Conservation (phyloP, 1,284 basidiomycete genomes). For the Irpex sp. region DNA sequence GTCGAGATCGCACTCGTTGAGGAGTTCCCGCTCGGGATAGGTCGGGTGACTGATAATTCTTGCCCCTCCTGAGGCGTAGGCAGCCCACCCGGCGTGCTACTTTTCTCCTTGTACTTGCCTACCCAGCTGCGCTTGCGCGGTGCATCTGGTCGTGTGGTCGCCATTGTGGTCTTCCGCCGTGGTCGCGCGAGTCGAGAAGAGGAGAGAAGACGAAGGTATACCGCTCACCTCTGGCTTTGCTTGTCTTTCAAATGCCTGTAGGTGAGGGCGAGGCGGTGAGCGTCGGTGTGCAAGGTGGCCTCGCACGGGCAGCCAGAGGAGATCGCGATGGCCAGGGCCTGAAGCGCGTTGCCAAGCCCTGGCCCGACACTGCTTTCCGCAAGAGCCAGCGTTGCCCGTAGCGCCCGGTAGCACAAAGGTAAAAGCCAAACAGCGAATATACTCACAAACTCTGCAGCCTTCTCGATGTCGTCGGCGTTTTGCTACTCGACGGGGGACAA, state of each 20-base stretch:
- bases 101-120: slow-evolving; percentile 27
- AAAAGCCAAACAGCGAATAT: neutral
- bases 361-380: neutral
- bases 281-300: neutral
- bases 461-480: slow-evolving; percentile 4
- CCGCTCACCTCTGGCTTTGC: slow-evolving; percentile 29
- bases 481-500: neutral
- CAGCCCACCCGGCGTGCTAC: slow-evolving; percentile 19
- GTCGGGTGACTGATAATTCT: slow-evolving; percentile 25
- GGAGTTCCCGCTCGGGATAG: slow-evolving; percentile 16
- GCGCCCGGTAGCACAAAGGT: neutral
- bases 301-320: slow-evolving; percentile 1
- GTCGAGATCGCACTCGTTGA: slow-evolving; percentile 13
- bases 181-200: slow-evolving; percentile 11
- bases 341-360: slow-evolving; percentile 9
- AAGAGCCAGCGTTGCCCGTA: neutral
- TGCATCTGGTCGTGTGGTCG: slow-evolving; percentile 21
- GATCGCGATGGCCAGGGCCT: slow-evolving; percentile 4
- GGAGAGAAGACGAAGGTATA: slow-evolving; percentile 9
- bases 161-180: slow-evolving; percentile 18
- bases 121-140: slow-evolving; percentile 29
- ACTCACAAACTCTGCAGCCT: slow-evolving; percentile 12
- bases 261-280: slow-evolving; percentile 15
- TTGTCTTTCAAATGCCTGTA: slow-evolving; percentile 24
- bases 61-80: slow-evolving; percentile 32